Base-by-base conservation (phyloP, 1,139 yeast genomes). In the Debaryomyces coudertii region DNA sequence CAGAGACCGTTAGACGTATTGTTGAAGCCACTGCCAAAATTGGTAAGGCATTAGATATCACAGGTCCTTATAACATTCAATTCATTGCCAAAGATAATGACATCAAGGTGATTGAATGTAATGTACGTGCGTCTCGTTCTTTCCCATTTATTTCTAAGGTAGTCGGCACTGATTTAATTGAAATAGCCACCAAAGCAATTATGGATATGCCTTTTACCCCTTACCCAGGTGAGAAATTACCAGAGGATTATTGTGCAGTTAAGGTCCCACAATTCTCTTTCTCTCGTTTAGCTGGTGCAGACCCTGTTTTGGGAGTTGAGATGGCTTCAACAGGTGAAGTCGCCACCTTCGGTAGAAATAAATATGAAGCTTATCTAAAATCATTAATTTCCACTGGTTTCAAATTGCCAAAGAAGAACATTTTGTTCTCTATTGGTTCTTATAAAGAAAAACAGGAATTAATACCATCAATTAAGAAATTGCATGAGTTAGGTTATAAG, bases 291-390 rank as follows among this genome's bases (percentile, higher is more conserved):
- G 90, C 98, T 43, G 99, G 99, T 60, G 99, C 99, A 50, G 99
- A 93, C 69, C 99, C 99, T 45, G 90, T 93, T 51, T 79, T 93
- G 57, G 99, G 99, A 72, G 99, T 93, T 57, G 99, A 93, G 73
- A 93, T 93, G 99, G 98, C 99, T 31, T 92, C 98, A 23, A 93
- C 99, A 52, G 99, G 99, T 80, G 99, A 93, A 73, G 99, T 93
- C 62, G 99, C 99, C 44, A 83, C 95, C 54, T 92, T 95, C 66
- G 99, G 99, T 62, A 90, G 79, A 65, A 86, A 93, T 79, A 92
- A 93, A 71, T 90, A 90, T 63, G 99, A 95, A 73, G 99, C 99
- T 27, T 95, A 95, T 74, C 74, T 95, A 72, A 93, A 95, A 74
- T 87, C 98, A 33, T 80, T 93, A 68, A 78, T 93, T 51, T 90